Conservation (phyloP, 805 yeast species). For the Alloascoidea africana region DNA sequence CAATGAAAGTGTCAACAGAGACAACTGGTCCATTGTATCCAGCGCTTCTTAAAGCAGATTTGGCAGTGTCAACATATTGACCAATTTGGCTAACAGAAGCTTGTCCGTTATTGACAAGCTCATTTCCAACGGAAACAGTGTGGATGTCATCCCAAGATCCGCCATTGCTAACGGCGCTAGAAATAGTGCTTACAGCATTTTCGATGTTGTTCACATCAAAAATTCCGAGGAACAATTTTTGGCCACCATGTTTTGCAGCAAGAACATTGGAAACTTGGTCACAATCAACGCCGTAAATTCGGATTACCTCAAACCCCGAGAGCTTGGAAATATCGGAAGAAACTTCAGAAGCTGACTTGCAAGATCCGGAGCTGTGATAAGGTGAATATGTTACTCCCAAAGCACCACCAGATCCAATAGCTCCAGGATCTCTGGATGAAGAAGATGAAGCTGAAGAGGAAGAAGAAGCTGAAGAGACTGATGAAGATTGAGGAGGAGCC, state of each 20-base stretch:
- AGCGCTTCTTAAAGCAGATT: constrained; percentile 23
- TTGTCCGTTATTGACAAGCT: constrained; percentile 36
- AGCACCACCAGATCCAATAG: constrained; percentile 24
- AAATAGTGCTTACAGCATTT: constrained; percentile 37
- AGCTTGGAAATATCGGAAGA: constrained; percentile 41
- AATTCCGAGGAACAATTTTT: constrained; percentile 66
- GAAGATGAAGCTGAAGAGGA: constrained; percentile 13
- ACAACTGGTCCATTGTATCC: constrained; percentile 37
- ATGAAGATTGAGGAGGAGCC: constrained; percentile 9
- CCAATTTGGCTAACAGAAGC: constrained; percentile 27
- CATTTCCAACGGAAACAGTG: constrained; percentile 47
- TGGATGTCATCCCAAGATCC: constrained; percentile 70
- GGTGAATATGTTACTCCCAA: constrained; percentile 79
- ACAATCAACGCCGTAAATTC: constrained; percentile 85
- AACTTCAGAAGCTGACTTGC: constrained; percentile 49
- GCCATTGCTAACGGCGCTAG: constrained; percentile 38
- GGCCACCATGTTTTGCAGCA: constrained; percentile 44
- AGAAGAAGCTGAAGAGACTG: constrained; percentile 19
- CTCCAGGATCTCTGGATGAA: constrained; percentile 10
- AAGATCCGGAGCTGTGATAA: constrained; percentile 45
- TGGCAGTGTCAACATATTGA: constrained; percentile 28
- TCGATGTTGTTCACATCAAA: constrained; percentile 40
- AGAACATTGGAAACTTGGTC: constrained; percentile 60
- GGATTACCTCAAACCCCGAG: constrained; percentile 39
- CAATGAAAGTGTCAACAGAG: constrained; percentile 45